These are phyloP conservation scores for Cryphonectria naterciae DNA, from an alignment of 2,329 filamentous ascomycete genomes.

Conservation along the genomic window DNA sequence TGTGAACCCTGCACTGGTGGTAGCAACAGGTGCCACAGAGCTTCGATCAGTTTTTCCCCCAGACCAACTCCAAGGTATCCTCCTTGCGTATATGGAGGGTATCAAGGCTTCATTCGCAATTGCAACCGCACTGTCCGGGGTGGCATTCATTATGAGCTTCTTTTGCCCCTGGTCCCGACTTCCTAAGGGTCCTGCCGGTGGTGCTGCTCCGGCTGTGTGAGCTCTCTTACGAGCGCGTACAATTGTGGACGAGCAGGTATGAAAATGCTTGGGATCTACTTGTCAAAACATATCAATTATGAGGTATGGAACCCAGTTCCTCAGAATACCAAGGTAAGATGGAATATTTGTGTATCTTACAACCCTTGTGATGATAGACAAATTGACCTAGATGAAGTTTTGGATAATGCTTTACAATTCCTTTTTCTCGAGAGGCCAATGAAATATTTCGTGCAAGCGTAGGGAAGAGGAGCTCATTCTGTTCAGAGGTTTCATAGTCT, in stretches of 20 bases:
- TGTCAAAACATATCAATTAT: neutral
- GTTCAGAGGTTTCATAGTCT: no score
- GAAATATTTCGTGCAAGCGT: neutral
- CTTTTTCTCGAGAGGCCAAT: neutral
- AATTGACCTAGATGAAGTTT: neutral
- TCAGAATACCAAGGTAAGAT: neutral
- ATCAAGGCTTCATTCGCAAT: slow-evolving; percentile 9
- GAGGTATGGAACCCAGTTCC: neutral
- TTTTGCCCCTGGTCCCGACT: neutral
- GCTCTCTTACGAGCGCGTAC: neutral
- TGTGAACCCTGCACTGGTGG: neutral
- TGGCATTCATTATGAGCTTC: slow-evolving; percentile 7
- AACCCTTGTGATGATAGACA: neutral
- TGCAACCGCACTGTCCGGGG: neutral
- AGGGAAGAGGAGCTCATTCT: neutral
- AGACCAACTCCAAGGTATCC: neutral
- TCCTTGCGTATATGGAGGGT: slow-evolving; percentile 9
- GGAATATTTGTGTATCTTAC: neutral
- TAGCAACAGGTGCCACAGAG: slow-evolving; percentile 8
- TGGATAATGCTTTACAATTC: neutral
- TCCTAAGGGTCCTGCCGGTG: neutral
- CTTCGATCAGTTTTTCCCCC: neutral
- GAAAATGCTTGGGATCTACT: neutral
- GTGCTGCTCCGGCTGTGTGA: neutral
- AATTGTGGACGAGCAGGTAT: neutral